Evolutionary conservation across 257 asterid genomes (phyloP).

Genomic region (Parsonsia alboflavescens): DNA sequence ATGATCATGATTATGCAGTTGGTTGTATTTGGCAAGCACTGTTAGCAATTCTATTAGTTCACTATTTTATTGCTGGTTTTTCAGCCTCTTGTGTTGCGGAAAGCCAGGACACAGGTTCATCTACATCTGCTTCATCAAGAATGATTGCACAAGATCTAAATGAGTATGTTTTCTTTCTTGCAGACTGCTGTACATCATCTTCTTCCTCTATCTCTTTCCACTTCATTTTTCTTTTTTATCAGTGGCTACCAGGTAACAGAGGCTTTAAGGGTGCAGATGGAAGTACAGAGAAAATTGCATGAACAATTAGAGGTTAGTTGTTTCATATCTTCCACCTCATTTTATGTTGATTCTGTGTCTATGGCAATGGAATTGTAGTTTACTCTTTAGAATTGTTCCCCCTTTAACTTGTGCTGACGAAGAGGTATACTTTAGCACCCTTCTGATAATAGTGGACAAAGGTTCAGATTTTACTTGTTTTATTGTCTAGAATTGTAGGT

Average conservation of each 20-base stretch:
- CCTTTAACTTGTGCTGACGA: background rate
- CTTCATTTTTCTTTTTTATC: constrained; percentile 25
- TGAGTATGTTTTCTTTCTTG: constrained; percentile 41
- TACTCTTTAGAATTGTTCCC: background rate
- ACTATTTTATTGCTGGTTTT: constrained; percentile 19
- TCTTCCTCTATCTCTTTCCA: constrained; percentile 1
- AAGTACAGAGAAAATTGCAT: constrained; percentile 76
- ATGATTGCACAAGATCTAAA: constrained; percentile 57
- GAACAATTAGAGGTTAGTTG: constrained; percentile 80
- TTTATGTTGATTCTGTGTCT: background rate
- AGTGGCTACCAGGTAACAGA: constrained; percentile 88
- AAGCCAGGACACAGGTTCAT: constrained; percentile 81
- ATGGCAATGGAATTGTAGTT: background rate
- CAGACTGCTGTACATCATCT: background rate
- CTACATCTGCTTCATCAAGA: constrained; percentile 66
- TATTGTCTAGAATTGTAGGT: background rate
- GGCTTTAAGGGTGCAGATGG: constrained; percentile 95
- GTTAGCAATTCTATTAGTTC: background rate
- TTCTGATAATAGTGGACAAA: background rate
- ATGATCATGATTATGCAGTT: background rate
- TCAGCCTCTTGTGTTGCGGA: constrained; percentile 75
- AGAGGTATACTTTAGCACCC: background rate
- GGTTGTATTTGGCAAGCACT: constrained; percentile 1
- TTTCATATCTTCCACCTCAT: background rate
- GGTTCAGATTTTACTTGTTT: background rate